Evolutionary conservation across 202 grass and related monocot genomes (phyloP), one percentile per base, ranked within the genome.

Genomic region (Dendrocalamus latiflorus): DNA sequence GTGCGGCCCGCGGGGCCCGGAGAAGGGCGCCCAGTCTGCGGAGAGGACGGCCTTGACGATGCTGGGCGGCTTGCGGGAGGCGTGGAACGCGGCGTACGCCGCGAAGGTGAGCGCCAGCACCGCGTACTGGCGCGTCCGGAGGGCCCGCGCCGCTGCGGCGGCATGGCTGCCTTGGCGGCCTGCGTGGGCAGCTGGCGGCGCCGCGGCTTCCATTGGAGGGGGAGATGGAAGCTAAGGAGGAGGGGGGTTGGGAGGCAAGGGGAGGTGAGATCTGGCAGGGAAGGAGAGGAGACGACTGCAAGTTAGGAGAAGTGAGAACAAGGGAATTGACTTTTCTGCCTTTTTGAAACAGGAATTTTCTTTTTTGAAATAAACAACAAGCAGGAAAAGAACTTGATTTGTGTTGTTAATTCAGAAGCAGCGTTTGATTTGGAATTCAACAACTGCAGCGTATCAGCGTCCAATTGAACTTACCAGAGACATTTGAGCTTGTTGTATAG

Each of bases 51-150:
- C 91, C 86, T 94, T 94, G 79, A 97, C 95, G 90, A 97, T 97
- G 95, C 90, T 94, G 0, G 92, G 95, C 62, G 95, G 95, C 71
- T 97, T 97, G 68, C 95, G 95, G 21, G 95, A 97, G 72, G 92
- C 95, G 84, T 97, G 95, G 86, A 97, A 97, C 70, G 95, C 80
- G 9, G 92, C 86, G 82, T 94, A 94, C 2, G 95, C 85, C 16
- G 87, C 76, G 72, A 94, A 97, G 72, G 92, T 97, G 70, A 97
- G 88, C 47, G 76, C 83, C 41, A 97, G 90, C 78, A 66, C 82
- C 18, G 72, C 73, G 76, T 84, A 89, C 84, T 93, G 88, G 68
- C 81, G 81, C 61, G 57, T 69, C 34, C 90, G 70, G 37, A 97
- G 75, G 18, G 10, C 79, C 12, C 85, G 75, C 42, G 68, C 60